Percentiles rank a stretch among this genome's conserved stretches.
Evolutionary conservation across 441 rosid genomes (phyloP).

Genomic region (Oxalis stricta): DNA sequence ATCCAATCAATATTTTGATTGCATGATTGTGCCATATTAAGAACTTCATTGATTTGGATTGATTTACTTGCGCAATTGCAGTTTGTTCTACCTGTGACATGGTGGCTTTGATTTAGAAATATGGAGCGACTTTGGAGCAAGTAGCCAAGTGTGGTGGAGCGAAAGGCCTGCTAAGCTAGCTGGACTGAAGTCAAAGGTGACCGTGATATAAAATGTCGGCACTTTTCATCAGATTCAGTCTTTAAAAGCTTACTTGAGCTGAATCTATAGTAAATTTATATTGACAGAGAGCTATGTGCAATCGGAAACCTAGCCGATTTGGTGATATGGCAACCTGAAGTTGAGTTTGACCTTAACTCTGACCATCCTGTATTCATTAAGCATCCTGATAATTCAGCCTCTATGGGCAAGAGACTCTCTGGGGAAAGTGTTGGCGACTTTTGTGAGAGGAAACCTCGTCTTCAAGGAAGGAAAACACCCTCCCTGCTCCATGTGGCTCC

Average conservation of each 20-base stretch:
- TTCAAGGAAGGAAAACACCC: conserved; percentile 68
- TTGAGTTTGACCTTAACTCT: conserved; percentile 43
- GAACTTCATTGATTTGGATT: no score
- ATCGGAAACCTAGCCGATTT: conserved; percentile 77
- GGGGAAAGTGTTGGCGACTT: conserved; percentile 80
- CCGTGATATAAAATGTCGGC: not conserved
- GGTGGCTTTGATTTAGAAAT: conserved; percentile 68
- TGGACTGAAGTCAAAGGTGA: conserved; percentile 55
- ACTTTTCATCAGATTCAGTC: conserved; percentile 1
- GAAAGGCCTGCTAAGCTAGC: conserved; percentile 80
- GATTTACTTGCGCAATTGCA: conserved; percentile 35
- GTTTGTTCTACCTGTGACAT: conserved; percentile 94
- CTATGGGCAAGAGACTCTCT: conserved; percentile 53
- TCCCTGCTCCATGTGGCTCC: conserved; percentile 59
- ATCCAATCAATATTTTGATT: no score
- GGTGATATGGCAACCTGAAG: conserved; percentile 72
- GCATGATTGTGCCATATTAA: no score
- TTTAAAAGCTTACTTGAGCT: no score
- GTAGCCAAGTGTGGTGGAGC: conserved; percentile 79
- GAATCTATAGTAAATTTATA: conserved; percentile 3
- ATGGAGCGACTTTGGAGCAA: conserved; percentile 63
- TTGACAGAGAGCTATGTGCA: conserved; percentile 57
- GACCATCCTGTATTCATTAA: conserved; percentile 54
- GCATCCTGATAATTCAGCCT: conserved; percentile 84
- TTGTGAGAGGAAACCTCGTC: conserved; percentile 81